Evolutionary conservation across 2,329 filamentous ascomycete species (phyloP), one percentile per base, ranked within the genome.

Genomic region (Xylaria sp.): DNA sequence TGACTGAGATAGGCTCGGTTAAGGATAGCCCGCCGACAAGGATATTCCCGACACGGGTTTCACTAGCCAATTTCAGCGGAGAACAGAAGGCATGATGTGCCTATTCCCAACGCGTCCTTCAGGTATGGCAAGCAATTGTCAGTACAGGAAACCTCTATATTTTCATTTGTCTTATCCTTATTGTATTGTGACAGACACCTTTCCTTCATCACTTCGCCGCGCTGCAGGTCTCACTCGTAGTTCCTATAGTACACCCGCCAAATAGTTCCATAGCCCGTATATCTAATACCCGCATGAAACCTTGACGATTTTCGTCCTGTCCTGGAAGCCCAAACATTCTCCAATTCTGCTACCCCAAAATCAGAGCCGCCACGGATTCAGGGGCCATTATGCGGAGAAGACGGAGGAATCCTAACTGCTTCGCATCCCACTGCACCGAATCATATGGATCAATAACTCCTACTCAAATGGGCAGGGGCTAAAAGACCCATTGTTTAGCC

Each of bases 351-450:
- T 40, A 59, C 57, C 46, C 57, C 61, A 60, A 60, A 14, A 23
- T 46, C n/a, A 35, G 19, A 43, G 28, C 19, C 25, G 9, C 25
- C 31, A 37, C 38, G 15, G 7, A 49, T 15, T 43, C 43, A 19
- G 19, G 28, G 25, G 28, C 11, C 8, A 19, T 43, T 8, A 25
- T 64, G 62, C 58, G 62, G 62, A 38, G 62, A 49, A 57, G 37
- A 31, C 43, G 43, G 62, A 55, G 59, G 17, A 58, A 61, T 45
- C 49, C 31, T 28, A 33, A 19, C n/a, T 7, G n/a, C 50, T 55
- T 64, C 62, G 62, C 50, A 49, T 38, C 23, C 28, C 37, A 47
- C 58, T 64, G 25, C 25, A 55, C 62, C 58, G 62, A 62, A 47
- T 15, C 53, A 38, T 25, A 50, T 61, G 47, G 35, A 50, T 51